Conservation (phyloP, 345 rosid genomes). For the Gossypium anomalum region DNA sequence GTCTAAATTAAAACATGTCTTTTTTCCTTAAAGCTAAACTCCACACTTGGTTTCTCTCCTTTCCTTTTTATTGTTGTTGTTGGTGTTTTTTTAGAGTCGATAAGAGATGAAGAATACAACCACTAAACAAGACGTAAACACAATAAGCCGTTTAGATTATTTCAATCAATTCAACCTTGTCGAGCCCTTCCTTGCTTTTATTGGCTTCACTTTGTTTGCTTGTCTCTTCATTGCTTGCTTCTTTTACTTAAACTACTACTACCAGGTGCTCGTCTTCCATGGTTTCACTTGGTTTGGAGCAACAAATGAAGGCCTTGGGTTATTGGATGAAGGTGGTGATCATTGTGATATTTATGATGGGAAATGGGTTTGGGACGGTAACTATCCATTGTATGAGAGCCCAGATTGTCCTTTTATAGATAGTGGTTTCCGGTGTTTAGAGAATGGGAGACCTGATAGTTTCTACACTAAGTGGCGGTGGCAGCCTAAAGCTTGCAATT, state of each 20-base stretch:
- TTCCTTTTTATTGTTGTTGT: neutral
- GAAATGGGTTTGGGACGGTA: slow-evolving; percentile 87
- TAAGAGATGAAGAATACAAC: slow-evolving; percentile 11
- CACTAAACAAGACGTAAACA: slow-evolving; percentile 7
- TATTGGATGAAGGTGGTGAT: slow-evolving; percentile 48
- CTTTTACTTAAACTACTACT: slow-evolving; percentile 41
- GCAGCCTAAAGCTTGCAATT: slow-evolving; percentile 75
- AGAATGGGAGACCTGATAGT: slow-evolving; percentile 79
- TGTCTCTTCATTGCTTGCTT: slow-evolving; percentile 38
- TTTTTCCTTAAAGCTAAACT: neutral
- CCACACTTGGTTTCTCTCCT: slow-evolving; percentile 7
- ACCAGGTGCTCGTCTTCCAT: slow-evolving; percentile 20
- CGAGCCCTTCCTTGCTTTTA: slow-evolving; percentile 38
- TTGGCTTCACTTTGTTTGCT: slow-evolving; percentile 41
- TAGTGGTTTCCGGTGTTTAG: slow-evolving; percentile 71
- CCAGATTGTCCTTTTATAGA: slow-evolving; percentile 76
- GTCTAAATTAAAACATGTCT: too few species aligned
- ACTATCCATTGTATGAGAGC: slow-evolving; percentile 72
- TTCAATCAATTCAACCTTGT: slow-evolving; percentile 44
- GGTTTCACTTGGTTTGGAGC: slow-evolving; percentile 32
- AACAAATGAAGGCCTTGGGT: slow-evolving; percentile 34
- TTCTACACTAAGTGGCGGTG: slow-evolving; percentile 92
- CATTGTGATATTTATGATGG: slow-evolving; percentile 76
- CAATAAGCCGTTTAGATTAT: slow-evolving; percentile 34
- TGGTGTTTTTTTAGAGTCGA: neutral